Conservation (phyloP, 1,284 basidiomycete genomes). For the Ganoderma lingzhi region DNA sequence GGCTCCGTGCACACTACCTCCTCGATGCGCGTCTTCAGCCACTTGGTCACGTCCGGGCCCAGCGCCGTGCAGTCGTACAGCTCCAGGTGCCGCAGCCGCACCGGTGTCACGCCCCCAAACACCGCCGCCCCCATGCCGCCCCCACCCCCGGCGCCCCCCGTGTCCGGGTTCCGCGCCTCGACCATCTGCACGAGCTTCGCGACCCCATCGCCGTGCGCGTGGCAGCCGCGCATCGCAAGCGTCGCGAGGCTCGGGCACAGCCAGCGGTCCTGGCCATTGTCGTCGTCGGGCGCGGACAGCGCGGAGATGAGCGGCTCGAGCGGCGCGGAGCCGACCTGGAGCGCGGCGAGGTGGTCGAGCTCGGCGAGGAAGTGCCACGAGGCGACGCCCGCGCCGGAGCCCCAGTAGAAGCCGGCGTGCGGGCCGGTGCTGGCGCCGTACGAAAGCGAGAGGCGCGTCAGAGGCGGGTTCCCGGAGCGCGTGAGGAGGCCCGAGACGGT, state of each 20-base stretch:
- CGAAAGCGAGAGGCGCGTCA: slow-evolving; percentile 65
- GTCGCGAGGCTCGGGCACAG: slow-evolving; percentile 64
- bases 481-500: slow-evolving; percentile 63
- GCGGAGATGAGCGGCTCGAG: slow-evolving; percentile 66
- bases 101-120: slow-evolving; percentile 47
- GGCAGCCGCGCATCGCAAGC: slow-evolving; percentile 67
- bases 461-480: slow-evolving; percentile 62
- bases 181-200: slow-evolving; percentile 72
- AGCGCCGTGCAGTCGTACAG: slow-evolving; percentile 68
- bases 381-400: slow-evolving; percentile 49
- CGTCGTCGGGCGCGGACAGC: slow-evolving; percentile 65
- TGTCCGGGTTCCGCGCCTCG: slow-evolving; percentile 69
- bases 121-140: slow-evolving; percentile 28
- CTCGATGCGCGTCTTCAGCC: slow-evolving; percentile 65
- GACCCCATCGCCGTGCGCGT: slow-evolving; percentile 66
- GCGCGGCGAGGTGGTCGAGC: slow-evolving; percentile 56
- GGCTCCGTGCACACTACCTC: slow-evolving; percentile 69
- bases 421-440: slow-evolving; percentile 52
- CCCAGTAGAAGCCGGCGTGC: slow-evolving; percentile 52
- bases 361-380: slow-evolving; percentile 60
- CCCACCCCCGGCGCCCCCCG: slow-evolving; percentile 28
- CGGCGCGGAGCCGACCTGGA: slow-evolving; percentile 68
- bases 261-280: slow-evolving; percentile 59
- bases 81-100: slow-evolving; percentile 62
- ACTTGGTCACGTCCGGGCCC: slow-evolving; percentile 69